A percentile compares a stretch with the other conserved stretches of the same genome.
These are phyloP conservation scores for Suillus decipiens DNA, from an alignment of 768 basidiomycete genomes.

Conservation along the genomic window DNA sequence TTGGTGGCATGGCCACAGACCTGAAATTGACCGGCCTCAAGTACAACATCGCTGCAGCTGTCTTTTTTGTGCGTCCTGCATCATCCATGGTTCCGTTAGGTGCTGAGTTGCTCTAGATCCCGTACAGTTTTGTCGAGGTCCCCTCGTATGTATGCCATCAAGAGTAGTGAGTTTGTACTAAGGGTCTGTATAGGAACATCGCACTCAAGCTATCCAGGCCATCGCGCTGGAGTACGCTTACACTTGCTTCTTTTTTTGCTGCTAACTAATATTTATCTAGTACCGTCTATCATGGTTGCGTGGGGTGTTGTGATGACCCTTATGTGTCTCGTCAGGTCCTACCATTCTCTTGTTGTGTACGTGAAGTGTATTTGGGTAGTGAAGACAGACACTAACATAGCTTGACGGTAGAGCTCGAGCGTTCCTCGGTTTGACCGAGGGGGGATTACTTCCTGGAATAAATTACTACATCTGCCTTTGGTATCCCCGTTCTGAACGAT, in stretches of 20 bases:
- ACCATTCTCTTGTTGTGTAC: slow-evolving; percentile 32
- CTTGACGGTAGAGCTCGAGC: slow-evolving; percentile 32
- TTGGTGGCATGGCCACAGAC: slow-evolving; percentile 46
- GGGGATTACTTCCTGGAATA: slow-evolving; percentile 44
- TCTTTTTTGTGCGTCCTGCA: slow-evolving; percentile 36
- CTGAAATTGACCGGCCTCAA: slow-evolving; percentile 34
- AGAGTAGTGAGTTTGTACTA: slow-evolving; percentile 1
- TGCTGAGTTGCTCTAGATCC: slow-evolving; percentile 22
- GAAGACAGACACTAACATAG: background rate
- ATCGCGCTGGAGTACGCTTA: slow-evolving; percentile 37
- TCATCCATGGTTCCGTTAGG: background rate
- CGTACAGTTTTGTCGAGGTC: slow-evolving; percentile 41
- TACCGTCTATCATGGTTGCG: slow-evolving; percentile 40
- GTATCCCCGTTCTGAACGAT: slow-evolving; percentile 61
- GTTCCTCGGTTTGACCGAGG: slow-evolving; percentile 51
- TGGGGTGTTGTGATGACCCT: slow-evolving; percentile 43
- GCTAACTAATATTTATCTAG: slow-evolving; percentile 29
- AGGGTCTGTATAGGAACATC: slow-evolving; percentile 34
- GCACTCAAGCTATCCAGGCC: slow-evolving; percentile 36
- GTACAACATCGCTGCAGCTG: slow-evolving; percentile 40
- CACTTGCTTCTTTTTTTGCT: background rate
- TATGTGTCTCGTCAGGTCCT: slow-evolving; percentile 39
- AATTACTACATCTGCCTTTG: slow-evolving; percentile 54
- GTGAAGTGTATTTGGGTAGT: slow-evolving; percentile 14
- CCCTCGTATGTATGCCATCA: slow-evolving; percentile 35